Evolutionary conservation across 2,329 filamentous ascomycete species (phyloP).

Genomic region (Chaetothyriales sp.): DNA sequence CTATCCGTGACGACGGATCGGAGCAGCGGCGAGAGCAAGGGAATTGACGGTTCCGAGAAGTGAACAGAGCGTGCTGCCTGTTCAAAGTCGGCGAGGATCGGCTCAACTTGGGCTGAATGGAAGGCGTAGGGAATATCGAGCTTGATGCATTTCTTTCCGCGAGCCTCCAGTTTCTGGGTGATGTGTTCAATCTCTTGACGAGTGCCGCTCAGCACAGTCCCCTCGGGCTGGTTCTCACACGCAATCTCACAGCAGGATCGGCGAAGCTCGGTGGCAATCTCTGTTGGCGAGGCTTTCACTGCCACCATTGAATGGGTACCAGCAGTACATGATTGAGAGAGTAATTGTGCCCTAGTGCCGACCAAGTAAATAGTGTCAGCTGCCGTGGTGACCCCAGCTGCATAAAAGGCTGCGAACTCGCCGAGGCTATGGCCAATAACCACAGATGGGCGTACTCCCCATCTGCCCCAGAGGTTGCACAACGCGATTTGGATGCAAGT

Average conservation of each 20-base stretch:
- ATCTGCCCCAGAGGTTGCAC: conserved; percentile 20
- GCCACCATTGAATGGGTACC: conserved; percentile 54
- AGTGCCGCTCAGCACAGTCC: conserved; percentile 57
- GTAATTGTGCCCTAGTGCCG: conserved; percentile 43
- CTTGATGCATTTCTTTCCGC: conserved; percentile 45
- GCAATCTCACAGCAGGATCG: conserved; percentile 35
- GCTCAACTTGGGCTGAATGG: conserved; percentile 50
- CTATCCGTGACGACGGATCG: conserved; percentile 45
- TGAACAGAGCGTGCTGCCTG: conserved; percentile 36
- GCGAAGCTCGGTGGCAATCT: conserved; percentile 21
- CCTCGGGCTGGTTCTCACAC: conserved; percentile 60
- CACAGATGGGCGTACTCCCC: conserved; percentile 14
- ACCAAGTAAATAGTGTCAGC: conserved; percentile 19
- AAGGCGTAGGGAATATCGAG: conserved; percentile 54
- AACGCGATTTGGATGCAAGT: conserved; percentile 30
- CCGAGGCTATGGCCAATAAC: conserved; percentile 22
- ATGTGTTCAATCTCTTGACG: conserved; percentile 44
- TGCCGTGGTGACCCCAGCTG: conserved; percentile 17
- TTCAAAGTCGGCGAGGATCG: conserved; percentile 47
- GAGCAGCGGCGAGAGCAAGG: conserved; percentile 53
- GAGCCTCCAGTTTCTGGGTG: conserved; percentile 32
- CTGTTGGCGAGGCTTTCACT: conserved; percentile 29
- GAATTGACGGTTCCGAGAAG: conserved; percentile 45
- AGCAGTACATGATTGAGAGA: conserved; percentile 49
- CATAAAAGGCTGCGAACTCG: conserved; percentile 20